These are phyloP conservation scores for Tilletia horrida DNA, from an alignment of 1,284 basidiomycete genomes.

Conservation along the genomic window DNA sequence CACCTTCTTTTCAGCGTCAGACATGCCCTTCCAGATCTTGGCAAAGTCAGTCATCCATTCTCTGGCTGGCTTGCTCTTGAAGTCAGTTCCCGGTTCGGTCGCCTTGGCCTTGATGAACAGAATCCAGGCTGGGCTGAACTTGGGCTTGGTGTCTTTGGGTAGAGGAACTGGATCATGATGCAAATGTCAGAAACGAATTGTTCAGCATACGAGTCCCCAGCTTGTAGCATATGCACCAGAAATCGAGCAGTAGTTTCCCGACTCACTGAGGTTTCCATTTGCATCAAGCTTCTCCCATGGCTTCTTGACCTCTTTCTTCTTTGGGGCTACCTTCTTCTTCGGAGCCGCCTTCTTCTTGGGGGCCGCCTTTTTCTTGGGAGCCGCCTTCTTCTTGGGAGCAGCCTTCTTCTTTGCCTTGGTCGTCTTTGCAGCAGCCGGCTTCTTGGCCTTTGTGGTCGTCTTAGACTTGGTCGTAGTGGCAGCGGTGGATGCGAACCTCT, in stretches of 20 bases:
- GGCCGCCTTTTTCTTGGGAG: constrained; percentile 33
- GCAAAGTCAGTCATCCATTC: constrained; percentile 39
- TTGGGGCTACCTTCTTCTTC: constrained; percentile 18
- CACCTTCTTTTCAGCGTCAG: constrained; percentile 31
- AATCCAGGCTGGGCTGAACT: constrained; percentile 36
- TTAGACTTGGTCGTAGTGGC: not conserved
- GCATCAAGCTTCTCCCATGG: constrained; percentile 24
- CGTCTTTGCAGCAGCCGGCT: not conserved
- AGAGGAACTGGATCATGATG: constrained; percentile 36
- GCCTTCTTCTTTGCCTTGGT: constrained; percentile 28
- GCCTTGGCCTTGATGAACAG: constrained; percentile 44
- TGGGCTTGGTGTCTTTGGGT: constrained; percentile 48
- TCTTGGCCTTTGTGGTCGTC: not conserved
- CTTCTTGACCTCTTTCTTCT: constrained; percentile 21
- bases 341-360: constrained; percentile 26
- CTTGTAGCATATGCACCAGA: too few relatives aligned
- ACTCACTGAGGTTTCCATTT: constrained; percentile 23
- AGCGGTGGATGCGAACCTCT: constrained; percentile 3
- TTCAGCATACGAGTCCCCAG: too few relatives aligned
- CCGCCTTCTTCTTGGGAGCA: constrained; percentile 26
- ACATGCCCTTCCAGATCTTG: constrained; percentile 40
- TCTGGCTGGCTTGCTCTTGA: constrained; percentile 36
- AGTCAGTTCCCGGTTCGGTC: constrained; percentile 28
- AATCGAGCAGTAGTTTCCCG: not conserved
- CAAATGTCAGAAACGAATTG: not conserved